Base-by-base conservation (phyloP, 768 basidiomycete species). In the Lyophyllum decastes region DNA sequence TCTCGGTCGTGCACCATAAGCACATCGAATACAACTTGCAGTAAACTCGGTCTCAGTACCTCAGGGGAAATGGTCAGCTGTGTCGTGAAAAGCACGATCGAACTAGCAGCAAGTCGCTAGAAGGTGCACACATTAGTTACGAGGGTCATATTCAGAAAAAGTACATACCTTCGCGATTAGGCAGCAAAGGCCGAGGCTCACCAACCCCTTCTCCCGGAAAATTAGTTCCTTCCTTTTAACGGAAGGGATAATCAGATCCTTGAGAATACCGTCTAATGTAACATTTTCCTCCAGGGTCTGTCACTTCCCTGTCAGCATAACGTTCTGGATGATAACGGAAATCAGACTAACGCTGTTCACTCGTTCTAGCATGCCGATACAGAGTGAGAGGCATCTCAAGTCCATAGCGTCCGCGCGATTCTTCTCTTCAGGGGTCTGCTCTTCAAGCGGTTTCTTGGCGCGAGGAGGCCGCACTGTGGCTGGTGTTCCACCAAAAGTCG, bases 11-110 rank as follows among this genome's bases (percentile, higher is more conserved):
- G 89, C 0, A 91, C 85, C 86, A 94, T 94, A 52, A 95, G 73
- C 35, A 94, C 78, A 70, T 97, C 95, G 64, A 96, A 93, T 4
- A 94, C 70, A 54, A 90, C 82, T 64, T 93, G 85, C n/a, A 93
- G 72, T n/a, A 91, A 79, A 47, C 81, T 83, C 11, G 85, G 72
- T 72, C 85, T 88, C 62, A 94, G 78, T 0, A 78, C 75, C 34
- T 88, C 86, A 0, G 89, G 83, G 0, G 86, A 81, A 2, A 74
- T 68, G 48, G 83, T 75, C 1, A 92, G 76, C 68, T 90, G 87
- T 6, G 77, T 58, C 71, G 49, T 86, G 70, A 94, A 92, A 1
- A 90, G 76, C 14, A 82, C 78, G 69, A 93, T 85, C 63, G 78
- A 65, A 33, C 60, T 60, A 2, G 66, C 9, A 3, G 76, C 74